These are phyloP conservation scores for Ganoderma meredithae DNA, from an alignment of 1,284 basidiomycete genomes.

Conservation along the genomic window DNA sequence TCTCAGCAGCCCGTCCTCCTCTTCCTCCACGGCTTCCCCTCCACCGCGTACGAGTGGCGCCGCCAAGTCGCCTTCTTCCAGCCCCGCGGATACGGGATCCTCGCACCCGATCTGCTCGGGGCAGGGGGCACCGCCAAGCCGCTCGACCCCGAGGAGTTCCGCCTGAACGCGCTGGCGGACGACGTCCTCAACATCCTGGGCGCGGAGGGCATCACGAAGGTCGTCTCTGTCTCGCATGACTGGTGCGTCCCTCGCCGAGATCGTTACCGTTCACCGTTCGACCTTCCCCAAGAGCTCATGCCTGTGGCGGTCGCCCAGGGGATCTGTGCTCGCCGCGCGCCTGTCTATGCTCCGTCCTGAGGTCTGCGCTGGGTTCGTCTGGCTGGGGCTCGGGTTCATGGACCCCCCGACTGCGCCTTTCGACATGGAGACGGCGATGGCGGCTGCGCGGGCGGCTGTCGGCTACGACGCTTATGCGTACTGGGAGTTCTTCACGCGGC, in stretches of 20 bases:
- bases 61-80: slow-evolving; percentile 43
- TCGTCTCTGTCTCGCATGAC: slow-evolving; percentile 55
- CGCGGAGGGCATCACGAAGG: slow-evolving; percentile 45
- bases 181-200: slow-evolving; percentile 56
- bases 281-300: too few relatives aligned
- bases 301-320: slow-evolving; percentile 41
- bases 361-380: slow-evolving; percentile 50
- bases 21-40: slow-evolving; percentile 31
- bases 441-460: slow-evolving; percentile 34
- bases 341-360: slow-evolving; percentile 47
- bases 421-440: slow-evolving; percentile 39
- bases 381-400: slow-evolving; percentile 48
- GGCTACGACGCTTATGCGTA: slow-evolving; percentile 49
- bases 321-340: slow-evolving; percentile 43
- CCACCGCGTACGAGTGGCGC: slow-evolving; percentile 23
- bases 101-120: slow-evolving; percentile 60
- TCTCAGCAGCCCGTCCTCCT: slow-evolving; percentile 19
- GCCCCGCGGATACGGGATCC: slow-evolving; percentile 51
- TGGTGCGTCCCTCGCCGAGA: slow-evolving; percentile 49
- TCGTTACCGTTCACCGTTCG: too few relatives aligned
- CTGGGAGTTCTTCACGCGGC: slow-evolving; percentile 46
- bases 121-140: slow-evolving; percentile 61
- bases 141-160: slow-evolving; percentile 47
- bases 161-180: slow-evolving; percentile 44
- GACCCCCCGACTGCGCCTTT: slow-evolving; percentile 38